Evolutionary conservation across 2,329 filamentous ascomycete species (phyloP), one percentile per base, ranked within the genome.

Genomic region (Penicillium griseofulvum): DNA sequence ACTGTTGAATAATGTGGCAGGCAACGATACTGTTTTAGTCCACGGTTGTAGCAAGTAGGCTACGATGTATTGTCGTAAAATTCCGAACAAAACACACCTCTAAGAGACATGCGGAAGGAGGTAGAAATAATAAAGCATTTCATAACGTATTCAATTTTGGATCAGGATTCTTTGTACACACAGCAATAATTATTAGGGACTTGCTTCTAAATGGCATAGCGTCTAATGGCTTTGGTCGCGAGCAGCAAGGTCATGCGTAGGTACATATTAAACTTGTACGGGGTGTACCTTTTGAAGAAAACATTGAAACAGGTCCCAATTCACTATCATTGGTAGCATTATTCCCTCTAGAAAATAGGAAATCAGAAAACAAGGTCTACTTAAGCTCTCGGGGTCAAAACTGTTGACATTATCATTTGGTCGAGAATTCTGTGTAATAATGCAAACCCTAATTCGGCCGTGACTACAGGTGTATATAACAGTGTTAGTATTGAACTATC

Each of bases 301-400:
- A 31, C 29, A 31, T 14, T 31, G 29, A 31, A 33, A 28, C 12
- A 41, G 34, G 37, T 36, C 47, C 34, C 28, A 51, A 9, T 19
- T 31, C 26, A 39, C 14, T n/a, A 34, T 39, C 19, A 47, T 39
- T 16, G 14, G 34, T 28, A 41, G 5, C 9, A 16, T 29, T 33
- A 22, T n/a, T 22, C 14, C 19, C 22, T n/a, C 17, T 12, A 12
- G 19, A 14, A 31, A 37, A 26, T 22, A 34, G 9, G 10, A 22
- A n/a, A 33, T 17, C 5, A 33, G 16, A 28, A 24, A 52, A 29
- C 24, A 28, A 43, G 11, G 33, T 39, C 17, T 39, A 51, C 39
- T 45, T 51, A 45, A 38, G 26, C 47, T 51, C 52, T 51, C 28
- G 47, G 46, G 16, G 46, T 49, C 26, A 33, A 44, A 38, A 14